Evolutionary conservation across 208 protist species (phyloP).

Genomic region (Herpetomonas tarakana): DNA sequence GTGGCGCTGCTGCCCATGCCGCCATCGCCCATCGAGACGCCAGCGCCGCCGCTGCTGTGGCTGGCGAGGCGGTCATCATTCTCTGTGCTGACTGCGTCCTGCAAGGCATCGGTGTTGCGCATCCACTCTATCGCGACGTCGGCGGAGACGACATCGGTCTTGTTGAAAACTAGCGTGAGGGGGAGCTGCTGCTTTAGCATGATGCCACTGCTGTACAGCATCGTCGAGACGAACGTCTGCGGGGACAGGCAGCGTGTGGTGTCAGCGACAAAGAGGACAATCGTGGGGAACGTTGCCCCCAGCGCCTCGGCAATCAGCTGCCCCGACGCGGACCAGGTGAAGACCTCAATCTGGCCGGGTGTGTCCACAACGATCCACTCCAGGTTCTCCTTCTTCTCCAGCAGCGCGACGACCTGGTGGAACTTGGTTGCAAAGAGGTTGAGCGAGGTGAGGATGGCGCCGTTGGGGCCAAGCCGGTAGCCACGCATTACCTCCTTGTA

Average conservation of each 20-base stretch:
- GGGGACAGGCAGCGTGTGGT: constrained; percentile 92
- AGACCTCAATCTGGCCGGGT: constrained; percentile 99
- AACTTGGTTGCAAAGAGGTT: constrained; percentile 99
- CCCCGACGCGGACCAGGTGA: constrained; percentile 98
- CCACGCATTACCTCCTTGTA: constrained; percentile 99
- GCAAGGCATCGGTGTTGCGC: constrained; percentile 90
- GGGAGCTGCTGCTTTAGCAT: constrained; percentile 98
- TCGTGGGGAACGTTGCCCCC: constrained; percentile 93
- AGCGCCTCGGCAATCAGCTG: constrained; percentile 97
- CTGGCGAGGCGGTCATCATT: not conserved
- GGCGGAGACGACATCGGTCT: constrained; percentile 92
- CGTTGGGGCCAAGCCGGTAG: constrained; percentile 98
- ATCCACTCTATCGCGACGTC: constrained; percentile 93
- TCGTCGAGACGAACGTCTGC: constrained; percentile 98
- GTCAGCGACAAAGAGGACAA: constrained; percentile 97
- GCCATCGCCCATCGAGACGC: constrained; percentile 8
- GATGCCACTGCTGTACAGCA: constrained; percentile 98
- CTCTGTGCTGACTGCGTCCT: constrained; percentile 60
- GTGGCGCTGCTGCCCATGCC: constrained; percentile 8
- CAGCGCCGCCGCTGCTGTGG: constrained; percentile 11
- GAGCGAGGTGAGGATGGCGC: constrained; percentile 98
- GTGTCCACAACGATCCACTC: constrained; percentile 98
- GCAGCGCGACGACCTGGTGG: constrained; percentile 94
- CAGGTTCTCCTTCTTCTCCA: constrained; percentile 77
- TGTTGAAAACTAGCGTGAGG: constrained; percentile 98